Conservation (phyloP, 148 eudicot species). For the Fagopyrum homotropicum region DNA sequence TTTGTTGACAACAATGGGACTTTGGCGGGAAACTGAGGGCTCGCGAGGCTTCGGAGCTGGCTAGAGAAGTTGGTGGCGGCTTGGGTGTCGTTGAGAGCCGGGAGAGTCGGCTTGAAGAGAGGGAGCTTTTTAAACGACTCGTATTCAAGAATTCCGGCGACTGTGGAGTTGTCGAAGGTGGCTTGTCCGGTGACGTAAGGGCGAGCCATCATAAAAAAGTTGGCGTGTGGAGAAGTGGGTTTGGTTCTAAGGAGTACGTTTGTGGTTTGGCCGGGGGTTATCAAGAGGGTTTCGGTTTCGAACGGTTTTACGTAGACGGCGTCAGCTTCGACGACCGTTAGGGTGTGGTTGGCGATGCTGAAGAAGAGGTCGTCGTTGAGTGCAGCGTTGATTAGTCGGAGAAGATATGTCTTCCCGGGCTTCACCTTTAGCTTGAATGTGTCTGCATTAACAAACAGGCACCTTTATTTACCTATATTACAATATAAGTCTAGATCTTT, state of each 20-base stretch:
- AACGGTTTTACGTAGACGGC: constrained; percentile 50
- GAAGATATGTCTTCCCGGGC: constrained; percentile 48
- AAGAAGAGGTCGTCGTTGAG: constrained; percentile 62
- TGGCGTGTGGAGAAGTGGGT: constrained; percentile 31
- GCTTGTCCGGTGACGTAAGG: constrained; percentile 59
- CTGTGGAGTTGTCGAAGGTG: constrained; percentile 61
- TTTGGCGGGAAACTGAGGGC: constrained; percentile 50
- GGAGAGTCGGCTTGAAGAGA: constrained; percentile 38
- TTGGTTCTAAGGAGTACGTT: constrained; percentile 47
- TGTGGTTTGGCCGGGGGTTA: constrained; percentile 52
- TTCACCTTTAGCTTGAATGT: constrained; percentile 52
- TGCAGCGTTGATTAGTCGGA: constrained; percentile 55
- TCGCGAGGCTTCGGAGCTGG: constrained; percentile 46
- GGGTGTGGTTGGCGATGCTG: constrained; percentile 49
- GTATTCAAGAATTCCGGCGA: constrained; percentile 52
- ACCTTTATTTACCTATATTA: too few species aligned
- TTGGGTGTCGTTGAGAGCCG: constrained; percentile 49
- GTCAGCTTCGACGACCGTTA: constrained; percentile 40
- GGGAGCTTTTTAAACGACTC: constrained; percentile 32
- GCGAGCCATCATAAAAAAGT: constrained; percentile 54
- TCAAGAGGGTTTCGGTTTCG: constrained; percentile 24
- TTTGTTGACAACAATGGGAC: constrained; percentile 42
- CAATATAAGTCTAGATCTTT: too few species aligned
- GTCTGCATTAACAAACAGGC: constrained; percentile 20
- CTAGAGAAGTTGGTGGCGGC: constrained; percentile 36